phyloP scores from a whole-genome alignment of 306 rosid species.

The Fragaria nilgerrensis region DNA sequence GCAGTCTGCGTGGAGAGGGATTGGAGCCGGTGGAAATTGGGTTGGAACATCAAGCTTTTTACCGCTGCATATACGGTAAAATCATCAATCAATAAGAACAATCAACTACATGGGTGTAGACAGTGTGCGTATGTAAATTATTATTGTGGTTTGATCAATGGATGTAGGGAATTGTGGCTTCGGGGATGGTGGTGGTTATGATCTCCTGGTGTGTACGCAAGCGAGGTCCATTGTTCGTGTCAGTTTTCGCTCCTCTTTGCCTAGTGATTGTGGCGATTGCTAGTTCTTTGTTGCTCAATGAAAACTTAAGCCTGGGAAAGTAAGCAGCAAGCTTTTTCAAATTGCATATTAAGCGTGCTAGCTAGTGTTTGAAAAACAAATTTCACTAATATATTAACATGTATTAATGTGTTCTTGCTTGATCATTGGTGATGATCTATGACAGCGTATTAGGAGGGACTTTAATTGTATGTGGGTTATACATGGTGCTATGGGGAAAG shows the following conservation, averaged over 20 bases:
- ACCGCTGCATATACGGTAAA: background rate
- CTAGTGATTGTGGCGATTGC: constrained; percentile 49
- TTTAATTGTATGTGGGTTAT: constrained; percentile 29
- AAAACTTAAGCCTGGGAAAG: constrained; percentile 57
- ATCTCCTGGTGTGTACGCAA: constrained; percentile 45
- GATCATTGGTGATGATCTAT: background rate
- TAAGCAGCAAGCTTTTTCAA: constrained; percentile 4
- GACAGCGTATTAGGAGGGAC: constrained; percentile 30
- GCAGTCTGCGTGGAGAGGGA: background rate
- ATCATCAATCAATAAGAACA: background rate
- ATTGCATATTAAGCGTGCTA: background rate
- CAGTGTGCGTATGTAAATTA: background rate
- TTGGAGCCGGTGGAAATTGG: background rate
- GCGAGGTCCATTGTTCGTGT: constrained; percentile 60
- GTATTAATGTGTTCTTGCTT: background rate
- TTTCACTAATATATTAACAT: background rate
- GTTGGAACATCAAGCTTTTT: background rate
- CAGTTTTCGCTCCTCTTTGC: constrained; percentile 51
- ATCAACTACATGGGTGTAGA: too few relatives aligned
- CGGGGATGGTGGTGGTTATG: constrained; percentile 33
- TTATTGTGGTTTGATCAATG: background rate
- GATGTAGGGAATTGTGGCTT: constrained; percentile 46
- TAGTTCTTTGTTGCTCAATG: constrained; percentile 40
- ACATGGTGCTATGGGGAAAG: constrained; percentile 37
- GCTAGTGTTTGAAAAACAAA: background rate